Conservation (phyloP, 306 rosid species). For the Datisca glomerata region DNA sequence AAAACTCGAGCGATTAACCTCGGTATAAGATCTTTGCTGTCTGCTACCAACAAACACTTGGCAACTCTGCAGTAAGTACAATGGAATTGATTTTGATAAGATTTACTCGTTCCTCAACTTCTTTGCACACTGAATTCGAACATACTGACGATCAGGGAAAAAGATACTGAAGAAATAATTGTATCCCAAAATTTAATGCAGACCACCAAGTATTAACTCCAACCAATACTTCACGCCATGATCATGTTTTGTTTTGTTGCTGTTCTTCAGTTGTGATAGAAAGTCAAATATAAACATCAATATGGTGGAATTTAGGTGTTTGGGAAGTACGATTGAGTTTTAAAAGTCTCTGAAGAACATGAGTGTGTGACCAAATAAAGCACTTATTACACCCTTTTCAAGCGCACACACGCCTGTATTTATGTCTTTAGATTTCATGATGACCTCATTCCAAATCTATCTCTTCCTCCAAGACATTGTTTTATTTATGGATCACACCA, state of each 20-base stretch:
- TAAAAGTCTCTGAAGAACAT: conserved; percentile 12
- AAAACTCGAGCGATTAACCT: too few species aligned
- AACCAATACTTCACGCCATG: too few species aligned
- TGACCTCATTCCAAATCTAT: conserved; percentile 58
- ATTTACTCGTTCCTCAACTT: too few species aligned
- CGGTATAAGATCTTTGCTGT: too few species aligned
- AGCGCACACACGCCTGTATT: conserved; percentile 53
- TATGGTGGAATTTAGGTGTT: conserved; percentile 25
- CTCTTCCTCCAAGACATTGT: conserved; percentile 35
- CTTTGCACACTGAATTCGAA: neutral
- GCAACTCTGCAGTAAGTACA: too few species aligned
- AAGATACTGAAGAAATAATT: neutral
- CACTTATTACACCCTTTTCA: conserved; percentile 36
- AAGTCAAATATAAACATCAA: conserved; percentile 42
- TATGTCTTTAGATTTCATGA: conserved; percentile 33
- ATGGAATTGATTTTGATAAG: too few species aligned
- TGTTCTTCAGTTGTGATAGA: conserved; percentile 24
- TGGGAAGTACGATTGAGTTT: conserved; percentile 36
- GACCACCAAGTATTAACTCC: neutral
- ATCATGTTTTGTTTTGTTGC: conserved; percentile 29
- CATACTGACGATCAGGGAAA: neutral
- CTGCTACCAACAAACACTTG: too few species aligned
- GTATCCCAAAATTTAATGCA: neutral
- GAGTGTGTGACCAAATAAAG: conserved; percentile 45
- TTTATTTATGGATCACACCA: neutral